Evolutionary conservation across 108 stramenopile genomes (phyloP).

Genomic region (Skeletonema costatum): DNA sequence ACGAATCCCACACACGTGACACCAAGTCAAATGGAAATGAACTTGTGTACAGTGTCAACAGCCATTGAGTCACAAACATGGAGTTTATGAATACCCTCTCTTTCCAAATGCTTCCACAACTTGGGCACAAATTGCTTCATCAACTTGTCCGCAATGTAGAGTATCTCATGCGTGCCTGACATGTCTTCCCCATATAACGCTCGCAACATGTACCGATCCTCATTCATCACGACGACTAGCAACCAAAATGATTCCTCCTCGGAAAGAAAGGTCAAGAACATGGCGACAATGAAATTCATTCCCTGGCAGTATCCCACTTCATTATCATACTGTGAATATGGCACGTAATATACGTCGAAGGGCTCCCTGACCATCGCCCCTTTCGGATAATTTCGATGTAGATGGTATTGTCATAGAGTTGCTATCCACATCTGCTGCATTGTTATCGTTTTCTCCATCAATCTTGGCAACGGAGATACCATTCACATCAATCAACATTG

Average conservation of each 20-base stretch:
- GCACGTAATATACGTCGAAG: conserved; percentile 83
- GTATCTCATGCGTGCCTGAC: conserved; percentile 76
- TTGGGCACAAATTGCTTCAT: conserved; percentile 81
- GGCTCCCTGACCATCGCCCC: conserved; percentile 62
- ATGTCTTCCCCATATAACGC: conserved; percentile 82
- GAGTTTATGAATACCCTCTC: conserved; percentile 88
- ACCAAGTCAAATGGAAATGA: conserved; percentile 95
- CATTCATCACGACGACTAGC: conserved; percentile 81
- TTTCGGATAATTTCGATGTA: background rate
- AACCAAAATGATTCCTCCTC: conserved; percentile 90
- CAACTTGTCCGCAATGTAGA: conserved; percentile 90
- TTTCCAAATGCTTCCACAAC: conserved; percentile 78
- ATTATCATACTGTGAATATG: conserved; percentile 80
- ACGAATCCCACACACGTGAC: conserved; percentile 91
- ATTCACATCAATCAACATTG: background rate
- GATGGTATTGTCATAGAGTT: background rate
- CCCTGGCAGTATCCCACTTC: conserved; percentile 97
- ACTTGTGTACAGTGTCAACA: conserved; percentile 94
- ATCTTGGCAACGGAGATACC: background rate
- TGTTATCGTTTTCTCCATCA: background rate
- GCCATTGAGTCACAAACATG: conserved; percentile 98
- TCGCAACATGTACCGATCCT: conserved; percentile 71
- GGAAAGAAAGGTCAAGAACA: conserved; percentile 82
- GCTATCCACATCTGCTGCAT: background rate
- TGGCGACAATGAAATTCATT: conserved; percentile 94